Evolutionary conservation across 257 asterid species (phyloP).

Genomic region (Petrea volubilis): DNA sequence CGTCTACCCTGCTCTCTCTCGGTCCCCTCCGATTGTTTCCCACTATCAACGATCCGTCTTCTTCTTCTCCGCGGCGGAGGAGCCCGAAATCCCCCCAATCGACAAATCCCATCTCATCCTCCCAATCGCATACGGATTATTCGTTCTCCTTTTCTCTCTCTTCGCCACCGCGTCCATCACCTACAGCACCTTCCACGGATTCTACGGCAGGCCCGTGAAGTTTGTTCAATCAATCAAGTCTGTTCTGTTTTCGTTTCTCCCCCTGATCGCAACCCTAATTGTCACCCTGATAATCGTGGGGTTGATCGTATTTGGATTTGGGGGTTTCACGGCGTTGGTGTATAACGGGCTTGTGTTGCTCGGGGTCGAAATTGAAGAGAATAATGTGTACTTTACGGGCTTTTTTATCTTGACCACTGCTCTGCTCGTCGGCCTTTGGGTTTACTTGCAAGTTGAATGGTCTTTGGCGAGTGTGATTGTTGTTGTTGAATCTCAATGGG

Average conservation of each 20-base stretch:
- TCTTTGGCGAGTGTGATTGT: constrained; percentile 57
- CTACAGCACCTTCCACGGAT: constrained; percentile 89
- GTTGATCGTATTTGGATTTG: constrained; percentile 19
- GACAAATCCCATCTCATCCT: constrained; percentile 25
- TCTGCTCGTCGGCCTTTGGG: constrained; percentile 25
- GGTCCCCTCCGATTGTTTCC: constrained; percentile 34
- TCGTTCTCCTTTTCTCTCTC: constrained; percentile 40
- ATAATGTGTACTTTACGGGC: constrained; percentile 29
- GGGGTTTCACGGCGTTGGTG: constrained; percentile 32
- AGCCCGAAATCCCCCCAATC: constrained; percentile 14
- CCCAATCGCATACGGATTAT: constrained; percentile 36
- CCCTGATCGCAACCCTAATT: constrained; percentile 39
- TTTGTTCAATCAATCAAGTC: constrained; percentile 62
- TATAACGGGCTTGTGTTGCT: constrained; percentile 26
- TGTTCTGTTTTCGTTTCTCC: constrained; percentile 41
- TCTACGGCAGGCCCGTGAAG: constrained; percentile 88
- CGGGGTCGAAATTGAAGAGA: constrained; percentile 46
- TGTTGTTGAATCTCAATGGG: constrained; percentile 84
- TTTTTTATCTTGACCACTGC: constrained; percentile 25
- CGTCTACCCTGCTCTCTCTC: constrained; percentile 54
- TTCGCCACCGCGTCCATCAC: constrained; percentile 70
- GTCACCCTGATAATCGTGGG: constrained; percentile 30
- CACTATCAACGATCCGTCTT: constrained; percentile 31
- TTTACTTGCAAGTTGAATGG: constrained; percentile 69
- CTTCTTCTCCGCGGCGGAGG: background rate